Base-by-base conservation (phyloP, 2,329 filamentous ascomycete genomes). In the Lachnellula subtilissima region DNA sequence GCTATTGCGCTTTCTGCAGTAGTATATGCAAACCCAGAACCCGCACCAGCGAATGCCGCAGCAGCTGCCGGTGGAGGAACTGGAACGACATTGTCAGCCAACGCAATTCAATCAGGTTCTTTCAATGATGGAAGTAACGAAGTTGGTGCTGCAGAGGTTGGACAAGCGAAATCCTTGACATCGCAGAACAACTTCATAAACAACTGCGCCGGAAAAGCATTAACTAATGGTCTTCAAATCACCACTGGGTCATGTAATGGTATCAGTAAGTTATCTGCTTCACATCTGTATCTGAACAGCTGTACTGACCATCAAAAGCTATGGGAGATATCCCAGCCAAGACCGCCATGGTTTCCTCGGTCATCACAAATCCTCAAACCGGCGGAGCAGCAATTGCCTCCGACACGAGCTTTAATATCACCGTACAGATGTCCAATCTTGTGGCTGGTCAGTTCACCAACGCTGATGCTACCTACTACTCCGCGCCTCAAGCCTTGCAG, bases 211-310 rank as follows among this genome's bases (percentile, higher is more conserved):
- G 66, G 65, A 9, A 61, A 67, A 67, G 77, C 73, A 0, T 67
- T 83, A 50, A 86, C 83, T 60, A 82, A 86, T 64, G 83, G 83
- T 64, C 70, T 78, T 45, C 83, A 86, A 67, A 73, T 78, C 50
- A 74, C 73, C 55, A 70, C 62, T 8, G 84, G 84, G 17, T 86
- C 83, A 36, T 87, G 84, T 73, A 87, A 86, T 36, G 65, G 65
- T 39, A 64, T 67, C 50, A 48, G 65, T 67, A 58, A 59, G 64
- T 64, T 11, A 17, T 12, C 17, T 14, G 11, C 14, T 1, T 23
- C 8, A 8, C 25, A 19, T 2, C 4, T 35, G 4, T 36, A 19
- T 54, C 57, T 14, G 28, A 61, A 46, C 6, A 8, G 17, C 25
- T 47, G 45, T 47, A 28, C 45, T 47, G 17, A 47, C 2, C 11